These are phyloP conservation scores for Pachysandra terminalis DNA, from an alignment of 164 flowering plant species.

Conservation along the genomic window DNA sequence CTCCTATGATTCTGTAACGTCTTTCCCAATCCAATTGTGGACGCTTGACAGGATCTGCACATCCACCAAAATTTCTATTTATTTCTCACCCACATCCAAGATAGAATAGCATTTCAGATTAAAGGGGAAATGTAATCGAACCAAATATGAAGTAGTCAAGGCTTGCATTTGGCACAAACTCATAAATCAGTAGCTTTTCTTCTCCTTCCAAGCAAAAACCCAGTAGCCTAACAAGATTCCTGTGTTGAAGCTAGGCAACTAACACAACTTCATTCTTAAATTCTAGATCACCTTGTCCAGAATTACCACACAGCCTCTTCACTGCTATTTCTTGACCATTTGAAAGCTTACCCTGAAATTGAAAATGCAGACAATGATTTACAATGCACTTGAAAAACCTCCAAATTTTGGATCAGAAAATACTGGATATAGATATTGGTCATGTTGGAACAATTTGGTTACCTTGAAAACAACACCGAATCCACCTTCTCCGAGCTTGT, in stretches of 20 bases:
- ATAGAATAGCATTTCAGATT: too few species aligned
- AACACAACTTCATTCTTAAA: conserved; percentile 25
- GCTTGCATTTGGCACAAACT: too few species aligned
- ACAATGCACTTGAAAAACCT: background rate
- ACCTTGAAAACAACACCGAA: conserved; percentile 52
- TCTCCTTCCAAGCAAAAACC: conserved; percentile 25
- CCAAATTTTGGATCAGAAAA: background rate
- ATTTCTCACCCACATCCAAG: too few species aligned
- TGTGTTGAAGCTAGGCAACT: conserved; percentile 27
- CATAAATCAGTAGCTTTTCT: too few species aligned
- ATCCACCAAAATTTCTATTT: too few species aligned
- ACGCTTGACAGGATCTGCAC: too few species aligned
- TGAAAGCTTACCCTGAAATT: conserved; percentile 15
- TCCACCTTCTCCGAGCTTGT: conserved; percentile 48
- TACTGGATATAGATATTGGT: background rate
- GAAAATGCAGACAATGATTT: background rate
- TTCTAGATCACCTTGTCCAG: conserved; percentile 21
- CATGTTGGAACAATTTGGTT: background rate
- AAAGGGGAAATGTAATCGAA: too few species aligned
- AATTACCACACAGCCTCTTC: conserved; percentile 23
- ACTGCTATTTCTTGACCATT: conserved; percentile 29
- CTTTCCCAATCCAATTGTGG: too few species aligned
- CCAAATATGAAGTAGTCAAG: too few species aligned
- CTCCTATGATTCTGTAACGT: too few species aligned
- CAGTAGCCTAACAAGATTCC: conserved; percentile 25